Evolutionary conservation across 345 rosid genomes (phyloP).

Genomic region (Turnera subulata): DNA sequence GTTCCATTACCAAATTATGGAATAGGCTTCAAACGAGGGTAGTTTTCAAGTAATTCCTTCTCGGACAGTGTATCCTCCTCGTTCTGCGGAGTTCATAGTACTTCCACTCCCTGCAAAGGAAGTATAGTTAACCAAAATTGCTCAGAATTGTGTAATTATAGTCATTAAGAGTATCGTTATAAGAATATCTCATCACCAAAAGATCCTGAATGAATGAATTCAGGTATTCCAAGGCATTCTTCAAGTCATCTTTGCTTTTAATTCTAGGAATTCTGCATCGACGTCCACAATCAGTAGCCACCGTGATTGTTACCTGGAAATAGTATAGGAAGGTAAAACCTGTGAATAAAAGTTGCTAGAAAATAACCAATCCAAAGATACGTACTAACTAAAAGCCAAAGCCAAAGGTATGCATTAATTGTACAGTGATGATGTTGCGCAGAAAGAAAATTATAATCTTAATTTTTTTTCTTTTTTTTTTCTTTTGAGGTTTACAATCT

Average conservation of each 20-base stretch:
- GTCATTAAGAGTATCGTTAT: not conserved
- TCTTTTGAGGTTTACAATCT: too few relatives aligned
- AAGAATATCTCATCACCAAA: constrained; percentile 2
- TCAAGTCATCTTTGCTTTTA: constrained; percentile 11
- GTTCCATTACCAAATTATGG: too few relatives aligned
- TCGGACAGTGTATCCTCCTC: too few relatives aligned
- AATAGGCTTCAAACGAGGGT: too few relatives aligned
- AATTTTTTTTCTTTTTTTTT: too few relatives aligned
- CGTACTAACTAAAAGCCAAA: not conserved
- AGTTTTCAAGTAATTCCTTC: too few relatives aligned
- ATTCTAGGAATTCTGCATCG: constrained; percentile 9
- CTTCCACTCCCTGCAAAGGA: constrained; percentile 30
- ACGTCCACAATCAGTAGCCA: constrained; percentile 18
- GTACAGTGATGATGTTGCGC: too few relatives aligned
- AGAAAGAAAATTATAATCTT: too few relatives aligned
- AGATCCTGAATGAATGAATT: constrained; percentile 6
- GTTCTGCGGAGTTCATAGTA: too few relatives aligned
- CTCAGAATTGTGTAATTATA: not conserved
- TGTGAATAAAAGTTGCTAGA: not conserved
- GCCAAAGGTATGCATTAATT: not conserved
- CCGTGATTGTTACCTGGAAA: constrained; percentile 16
- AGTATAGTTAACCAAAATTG: not conserved
- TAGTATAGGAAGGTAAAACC: not conserved
- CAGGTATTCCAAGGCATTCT: constrained; percentile 20
- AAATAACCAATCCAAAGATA: not conserved